Evolutionary conservation across 1,139 yeast genomes (phyloP).

Genomic region (Geotrichum europaeum): DNA sequence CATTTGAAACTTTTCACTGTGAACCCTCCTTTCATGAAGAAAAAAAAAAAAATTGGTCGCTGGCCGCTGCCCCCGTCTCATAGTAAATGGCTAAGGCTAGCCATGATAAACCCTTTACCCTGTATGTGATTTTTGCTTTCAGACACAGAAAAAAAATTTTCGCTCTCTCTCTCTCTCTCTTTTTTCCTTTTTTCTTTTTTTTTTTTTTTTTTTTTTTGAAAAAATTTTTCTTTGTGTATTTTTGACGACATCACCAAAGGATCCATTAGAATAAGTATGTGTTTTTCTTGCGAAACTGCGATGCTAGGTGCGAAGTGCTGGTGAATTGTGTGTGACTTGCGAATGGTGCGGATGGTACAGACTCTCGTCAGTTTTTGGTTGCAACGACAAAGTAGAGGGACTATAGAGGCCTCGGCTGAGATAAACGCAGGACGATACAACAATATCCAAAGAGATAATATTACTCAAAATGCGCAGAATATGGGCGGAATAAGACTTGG

Average conservation of each 20-base stretch:
- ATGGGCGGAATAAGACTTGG: background rate
- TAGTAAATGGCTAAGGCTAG: background rate
- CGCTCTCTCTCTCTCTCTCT: background rate
- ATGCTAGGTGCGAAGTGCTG: background rate
- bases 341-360: background rate
- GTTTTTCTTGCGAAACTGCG: background rate
- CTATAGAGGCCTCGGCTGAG: background rate
- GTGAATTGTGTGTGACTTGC: background rate
- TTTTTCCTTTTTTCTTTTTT: conserved; percentile 4
- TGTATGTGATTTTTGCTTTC: conserved; percentile 4
- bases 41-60: background rate
- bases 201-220: background rate
- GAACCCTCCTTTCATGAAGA: background rate
- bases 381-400: background rate
- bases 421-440: background rate
- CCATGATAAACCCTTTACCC: conserved; percentile 3
- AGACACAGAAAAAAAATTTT: background rate
- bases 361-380: background rate
- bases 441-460: background rate
- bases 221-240: background rate
- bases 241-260: conserved; percentile 14
- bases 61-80: too few relatives aligned
- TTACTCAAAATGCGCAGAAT: background rate
- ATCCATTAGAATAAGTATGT: conserved; percentile 9
- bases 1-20: background rate